Evolutionary conservation across 306 rosid genomes (phyloP).

Genomic region (Prunus salicina): DNA sequence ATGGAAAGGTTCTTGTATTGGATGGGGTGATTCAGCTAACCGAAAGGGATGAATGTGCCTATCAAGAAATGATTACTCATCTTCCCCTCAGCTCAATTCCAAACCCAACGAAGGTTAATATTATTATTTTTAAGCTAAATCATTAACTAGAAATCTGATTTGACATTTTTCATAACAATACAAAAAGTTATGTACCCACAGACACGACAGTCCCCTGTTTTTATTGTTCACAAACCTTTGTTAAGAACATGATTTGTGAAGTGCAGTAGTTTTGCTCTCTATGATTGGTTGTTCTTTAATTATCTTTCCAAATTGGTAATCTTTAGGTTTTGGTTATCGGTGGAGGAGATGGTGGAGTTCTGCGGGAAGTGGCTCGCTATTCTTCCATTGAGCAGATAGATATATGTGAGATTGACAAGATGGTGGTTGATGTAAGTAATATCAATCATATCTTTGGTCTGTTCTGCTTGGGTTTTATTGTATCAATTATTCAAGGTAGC

Average conservation of each 20-base stretch:
- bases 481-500: not conserved
- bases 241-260: not conserved
- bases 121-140: not conserved
- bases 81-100: slow-evolving; percentile 96
- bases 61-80: slow-evolving; percentile 98
- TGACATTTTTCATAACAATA: not conserved
- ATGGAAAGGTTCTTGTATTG: slow-evolving; percentile 93
- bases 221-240: not conserved
- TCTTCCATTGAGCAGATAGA: slow-evolving; percentile 77
- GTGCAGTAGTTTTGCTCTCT: not conserved
- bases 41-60: slow-evolving; percentile 98
- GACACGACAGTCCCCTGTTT: not conserved
- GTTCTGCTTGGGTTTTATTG: not conserved
- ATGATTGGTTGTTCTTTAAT: not conserved
- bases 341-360: slow-evolving; percentile 99
- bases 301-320: slow-evolving; percentile 17
- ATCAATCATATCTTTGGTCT: not conserved
- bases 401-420: slow-evolving; percentile 96
- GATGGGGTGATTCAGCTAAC: slow-evolving; percentile 99
- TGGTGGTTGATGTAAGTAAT: slow-evolving; percentile 86
- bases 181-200: too few species aligned
- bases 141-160: not conserved
- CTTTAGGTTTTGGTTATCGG: slow-evolving; percentile 94
- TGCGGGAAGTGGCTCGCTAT: slow-evolving; percentile 95
- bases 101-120: slow-evolving; percentile 74